A percentile compares a stretch with the other conserved stretches of the same genome.
Evolutionary conservation across 106 monocot species (phyloP).

Genomic region (Posidonia australis): DNA sequence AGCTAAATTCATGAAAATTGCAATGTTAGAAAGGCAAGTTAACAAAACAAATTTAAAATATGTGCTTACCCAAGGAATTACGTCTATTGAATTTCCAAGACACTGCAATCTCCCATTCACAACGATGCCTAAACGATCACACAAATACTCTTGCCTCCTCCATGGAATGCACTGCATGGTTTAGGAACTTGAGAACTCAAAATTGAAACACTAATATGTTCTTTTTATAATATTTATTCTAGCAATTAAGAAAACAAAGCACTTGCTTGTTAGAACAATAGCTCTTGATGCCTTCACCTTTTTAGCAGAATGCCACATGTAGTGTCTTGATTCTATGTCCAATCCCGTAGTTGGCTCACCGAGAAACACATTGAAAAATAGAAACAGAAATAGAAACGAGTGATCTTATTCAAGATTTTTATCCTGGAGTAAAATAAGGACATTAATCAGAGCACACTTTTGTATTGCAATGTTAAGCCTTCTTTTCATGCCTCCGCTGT

Average conservation of each 20-base stretch:
- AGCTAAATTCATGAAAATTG: slow-evolving; percentile 16
- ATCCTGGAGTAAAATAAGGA: too few species aligned
- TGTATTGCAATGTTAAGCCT: slow-evolving; percentile 57
- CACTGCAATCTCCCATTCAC: slow-evolving; percentile 54
- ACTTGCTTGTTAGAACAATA: slow-evolving; percentile 20
- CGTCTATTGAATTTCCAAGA: slow-evolving; percentile 54
- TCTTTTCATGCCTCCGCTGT: slow-evolving; percentile 70
- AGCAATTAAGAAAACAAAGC: background rate
- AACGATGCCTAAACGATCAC: slow-evolving; percentile 51
- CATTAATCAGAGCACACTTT: too few species aligned
- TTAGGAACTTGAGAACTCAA: background rate
- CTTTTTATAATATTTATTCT: background rate
- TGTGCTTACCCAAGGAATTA: too few species aligned
- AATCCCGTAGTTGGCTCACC: slow-evolving; percentile 37
- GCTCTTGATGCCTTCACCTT: slow-evolving; percentile 18
- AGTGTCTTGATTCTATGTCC: slow-evolving; percentile 32
- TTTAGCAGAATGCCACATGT: slow-evolving; percentile 23
- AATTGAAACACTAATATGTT: background rate
- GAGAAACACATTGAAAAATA: slow-evolving; percentile 29
- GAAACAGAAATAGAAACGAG: too few species aligned
- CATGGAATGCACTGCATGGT: slow-evolving; percentile 56
- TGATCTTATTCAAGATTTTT: too few species aligned
- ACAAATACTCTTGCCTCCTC: slow-evolving; percentile 59
- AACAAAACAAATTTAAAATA: too few species aligned
- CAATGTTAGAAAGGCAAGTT: too few species aligned